Percentiles rank a stretch among this genome's conserved stretches.
Evolutionary conservation across 2,329 filamentous ascomycete genomes (phyloP).

Genomic region (Hyphodiscus sp.): DNA sequence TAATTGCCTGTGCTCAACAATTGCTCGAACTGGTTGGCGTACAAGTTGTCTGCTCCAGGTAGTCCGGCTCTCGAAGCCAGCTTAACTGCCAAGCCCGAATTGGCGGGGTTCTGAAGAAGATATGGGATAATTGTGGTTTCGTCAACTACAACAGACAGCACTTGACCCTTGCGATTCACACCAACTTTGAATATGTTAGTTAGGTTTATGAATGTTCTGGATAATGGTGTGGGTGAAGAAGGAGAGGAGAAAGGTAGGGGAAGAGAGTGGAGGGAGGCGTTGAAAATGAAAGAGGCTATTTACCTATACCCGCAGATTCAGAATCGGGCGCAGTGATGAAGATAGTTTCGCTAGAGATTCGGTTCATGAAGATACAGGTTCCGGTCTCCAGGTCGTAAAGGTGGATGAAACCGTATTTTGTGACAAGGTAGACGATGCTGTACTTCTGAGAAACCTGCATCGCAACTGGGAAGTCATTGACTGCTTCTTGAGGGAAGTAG

Average conservation of each 20-base stretch:
- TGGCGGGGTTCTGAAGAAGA: conserved; percentile 91
- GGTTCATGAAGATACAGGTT: conserved; percentile 98
- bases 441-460: conserved; percentile 98
- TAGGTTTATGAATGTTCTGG: not conserved
- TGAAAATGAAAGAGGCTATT: not conserved
- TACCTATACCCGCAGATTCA: conserved; percentile 69
- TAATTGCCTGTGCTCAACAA: conserved; percentile 76
- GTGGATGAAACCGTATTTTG: conserved; percentile 98
- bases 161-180: conserved; percentile 96
- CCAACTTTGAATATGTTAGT: conserved; percentile 47
- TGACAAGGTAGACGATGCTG: conserved; percentile 93
- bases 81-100: conserved; percentile 89
- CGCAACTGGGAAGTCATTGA: conserved; percentile 95
- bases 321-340: conserved; percentile 86
- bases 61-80: conserved; percentile 90
- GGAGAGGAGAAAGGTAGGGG: not conserved
- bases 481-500: conserved; percentile 92
- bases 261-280: not conserved
- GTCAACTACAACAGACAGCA: conserved; percentile 88
- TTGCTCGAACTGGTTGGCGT: conserved; percentile 87
- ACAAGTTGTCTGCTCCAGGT: conserved; percentile 88
- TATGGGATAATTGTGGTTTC: conserved; percentile 90
- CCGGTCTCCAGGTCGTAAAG: conserved; percentile 96
- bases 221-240: too few species aligned
- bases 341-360: conserved; percentile 98